Base-by-base conservation (phyloP, 441 rosid genomes). In the Hura crepitans region DNA sequence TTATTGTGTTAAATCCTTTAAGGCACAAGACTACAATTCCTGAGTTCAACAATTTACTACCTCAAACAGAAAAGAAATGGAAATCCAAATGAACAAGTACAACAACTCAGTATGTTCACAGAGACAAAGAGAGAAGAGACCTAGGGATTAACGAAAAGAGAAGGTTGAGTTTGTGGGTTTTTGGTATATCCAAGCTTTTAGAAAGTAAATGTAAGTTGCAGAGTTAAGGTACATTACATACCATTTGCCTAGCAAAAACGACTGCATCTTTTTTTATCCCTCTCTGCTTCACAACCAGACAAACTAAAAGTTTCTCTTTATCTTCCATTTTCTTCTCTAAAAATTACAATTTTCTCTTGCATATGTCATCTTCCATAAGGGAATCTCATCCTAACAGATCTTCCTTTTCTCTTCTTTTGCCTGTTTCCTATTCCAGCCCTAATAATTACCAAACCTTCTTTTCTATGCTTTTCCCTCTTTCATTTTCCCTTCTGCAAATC, bases 131-230 rank as follows among this genome's bases (percentile, higher is more conserved):
- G 62, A 68, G 37, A 51, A 55, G 70, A 35, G 73, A 39, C 78
- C 72, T 79, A 37, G 87, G 87, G 87, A 80, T 80, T 72, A 81
- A 77, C 75, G 77, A 84, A 86, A 83, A 79, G 54, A 61, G 65
- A 6, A 63, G 61, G 69, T 37, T 63, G 51, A 67, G 62, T 31
- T 58, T 27, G 61, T 70, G 63, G 46, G 39, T n/a, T 28, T 66
- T 57, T 60, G 76, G 83, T 74, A 83, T 79, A 83, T 85, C 81
- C 86, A 72, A 84, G 84, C 92, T 87, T 87, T 87, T 79, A 80
- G 84, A 85, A 87, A 85, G 92, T 78, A 82, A 33, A 66, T 47
- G 73, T 55, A 45, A 78, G 86, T 60, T 70, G 85, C 85, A 78
- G 81, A 70, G 75, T 85, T 78, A 66, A 80, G 81, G 75, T 84